Evolutionary conservation across 1,284 basidiomycete genomes (phyloP), one percentile per base, ranked within the genome.

Genomic region (Xerocomus minutiporus): DNA sequence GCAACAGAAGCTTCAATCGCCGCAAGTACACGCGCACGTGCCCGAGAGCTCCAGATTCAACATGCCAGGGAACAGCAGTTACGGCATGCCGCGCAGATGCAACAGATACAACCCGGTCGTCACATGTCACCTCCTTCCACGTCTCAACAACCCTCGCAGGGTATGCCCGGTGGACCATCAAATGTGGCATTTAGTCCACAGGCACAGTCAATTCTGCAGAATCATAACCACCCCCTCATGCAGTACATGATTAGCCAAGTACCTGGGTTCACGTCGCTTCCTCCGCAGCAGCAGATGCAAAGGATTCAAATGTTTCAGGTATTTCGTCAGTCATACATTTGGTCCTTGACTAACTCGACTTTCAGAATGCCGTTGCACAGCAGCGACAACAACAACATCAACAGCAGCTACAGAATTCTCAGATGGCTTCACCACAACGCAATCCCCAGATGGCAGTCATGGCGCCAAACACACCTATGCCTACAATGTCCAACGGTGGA

Each of bases 281-380:
- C 83, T 8, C 42, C 76, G 5, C 75, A 70, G 53, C 70, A 77
- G 58, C 84, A 88, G 67, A 61, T 87, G 56, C 80, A 82, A 62
- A 79, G 74, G 60, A 73, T 88, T 69, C 67, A 79, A 41, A 58
- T 69, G 53, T 64, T 80, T 23, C 80, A 81, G 72, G 83, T 85
- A 58, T 50, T 72, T 69, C 8, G 38, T 44, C 49, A 6, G 31
- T 12, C 31, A 43, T 25, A 6, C 45, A 44, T 32, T 29, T 34
- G 49, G 44, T n/a, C 42, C 49, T 58, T 13, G 45, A 41, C 58
- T 56, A 32, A 57, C 46, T 9, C 5, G 26, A 53, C 57, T 8
- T 44, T 31, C 42, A 68, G 61, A 50, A 15, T 35, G 51, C 31
- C 38, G 15, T 68, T 39, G 51, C 53, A 9, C 63, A 64, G 50